Evolutionary conservation across 2,329 filamentous ascomycete species (phyloP).

Genomic region (Fusarium graminum): DNA sequence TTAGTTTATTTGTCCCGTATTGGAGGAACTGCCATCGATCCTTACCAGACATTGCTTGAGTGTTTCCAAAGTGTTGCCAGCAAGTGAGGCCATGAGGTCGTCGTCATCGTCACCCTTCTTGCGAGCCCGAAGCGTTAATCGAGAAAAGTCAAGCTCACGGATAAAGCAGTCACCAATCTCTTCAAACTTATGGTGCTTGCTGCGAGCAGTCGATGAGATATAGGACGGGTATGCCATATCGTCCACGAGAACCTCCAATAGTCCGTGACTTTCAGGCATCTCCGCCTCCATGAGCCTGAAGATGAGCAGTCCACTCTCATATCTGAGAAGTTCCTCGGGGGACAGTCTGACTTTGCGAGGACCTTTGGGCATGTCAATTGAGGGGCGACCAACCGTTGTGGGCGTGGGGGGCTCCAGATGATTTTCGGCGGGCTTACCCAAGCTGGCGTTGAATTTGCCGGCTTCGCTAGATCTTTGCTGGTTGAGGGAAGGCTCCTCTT

Average conservation of each 20-base stretch:
- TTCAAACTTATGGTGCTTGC: constrained; percentile 79
- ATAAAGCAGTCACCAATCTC: constrained; percentile 97
- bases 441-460: constrained; percentile 60
- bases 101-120: constrained; percentile 84
- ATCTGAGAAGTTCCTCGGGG: constrained; percentile 82
- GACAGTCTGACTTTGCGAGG: constrained; percentile 83
- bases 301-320: constrained; percentile 92
- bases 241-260: constrained; percentile 91
- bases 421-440: constrained; percentile 50
- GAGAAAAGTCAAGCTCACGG: constrained; percentile 96
- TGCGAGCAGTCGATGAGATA: constrained; percentile 79
- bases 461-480: constrained; percentile 50
- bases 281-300: constrained; percentile 95
- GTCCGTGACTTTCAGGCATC: constrained; percentile 79
- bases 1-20: constrained; percentile 2
- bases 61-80: constrained; percentile 87
- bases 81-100: constrained; percentile 82
- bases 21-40: constrained; percentile 28
- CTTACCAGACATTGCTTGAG: constrained; percentile 87
- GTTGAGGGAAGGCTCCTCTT: constrained; percentile 30
- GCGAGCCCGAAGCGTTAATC: constrained; percentile 86
- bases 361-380: constrained; percentile 62
- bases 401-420: constrained; percentile 48
- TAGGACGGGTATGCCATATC: constrained; percentile 95
- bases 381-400: constrained; percentile 61